Conservation (phyloP, 345 rosid species). For the Anastatica hierochuntica region DNA sequence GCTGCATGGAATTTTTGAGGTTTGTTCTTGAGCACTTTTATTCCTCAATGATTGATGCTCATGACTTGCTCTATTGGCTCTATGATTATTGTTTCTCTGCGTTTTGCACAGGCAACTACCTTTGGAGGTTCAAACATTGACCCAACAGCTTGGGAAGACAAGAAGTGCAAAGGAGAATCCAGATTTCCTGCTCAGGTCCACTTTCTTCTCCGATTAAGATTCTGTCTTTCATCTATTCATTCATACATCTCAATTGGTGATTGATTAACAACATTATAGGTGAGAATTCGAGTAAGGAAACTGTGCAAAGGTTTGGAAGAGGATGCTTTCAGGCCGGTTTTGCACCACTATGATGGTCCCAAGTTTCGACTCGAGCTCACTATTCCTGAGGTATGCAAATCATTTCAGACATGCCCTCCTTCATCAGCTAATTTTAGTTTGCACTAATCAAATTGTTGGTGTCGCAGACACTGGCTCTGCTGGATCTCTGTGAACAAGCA, state of each 20-base stretch:
- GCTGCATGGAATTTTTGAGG: slow-evolving; percentile 98
- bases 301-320: slow-evolving; percentile 94
- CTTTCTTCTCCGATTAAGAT: background rate
- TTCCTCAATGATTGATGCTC: background rate
- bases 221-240: background rate
- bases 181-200: slow-evolving; percentile 97
- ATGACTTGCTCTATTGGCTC: background rate
- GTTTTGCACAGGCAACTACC: slow-evolving; percentile 55
- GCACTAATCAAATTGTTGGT: slow-evolving; percentile 6
- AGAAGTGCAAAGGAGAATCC: slow-evolving; percentile 95
- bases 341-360: slow-evolving; percentile 98
- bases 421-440: background rate
- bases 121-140: slow-evolving; percentile 98
- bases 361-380: slow-evolving; percentile 93
- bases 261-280: slow-evolving; percentile 46
- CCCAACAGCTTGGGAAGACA: slow-evolving; percentile 99
- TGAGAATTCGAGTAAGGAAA: slow-evolving; percentile 71
- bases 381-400: slow-evolving; percentile 74
- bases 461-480: slow-evolving; percentile 72
- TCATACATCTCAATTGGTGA: slow-evolving; percentile 13
- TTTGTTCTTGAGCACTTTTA: slow-evolving; percentile 24
- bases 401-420: background rate
- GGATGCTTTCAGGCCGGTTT: slow-evolving; percentile 89
- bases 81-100: background rate
- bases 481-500: slow-evolving; percentile 89